phyloP scores from a whole-genome alignment of 306 rosid genomes.

The Sicyos baderoa region DNA sequence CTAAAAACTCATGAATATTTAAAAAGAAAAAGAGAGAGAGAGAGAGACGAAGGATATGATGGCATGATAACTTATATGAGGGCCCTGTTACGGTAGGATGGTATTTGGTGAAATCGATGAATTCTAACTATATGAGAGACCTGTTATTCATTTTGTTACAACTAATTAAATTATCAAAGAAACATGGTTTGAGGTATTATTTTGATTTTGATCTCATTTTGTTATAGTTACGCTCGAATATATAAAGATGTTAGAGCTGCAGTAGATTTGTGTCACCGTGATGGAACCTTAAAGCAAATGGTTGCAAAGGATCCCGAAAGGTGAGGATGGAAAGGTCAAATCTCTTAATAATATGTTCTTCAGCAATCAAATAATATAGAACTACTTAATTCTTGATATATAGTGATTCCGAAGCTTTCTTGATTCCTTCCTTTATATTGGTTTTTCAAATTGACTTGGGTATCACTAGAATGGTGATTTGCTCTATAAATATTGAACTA shows the following conservation, averaged over 20 bases:
- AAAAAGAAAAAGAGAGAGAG: too few relatives aligned
- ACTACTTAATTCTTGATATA: too few relatives aligned
- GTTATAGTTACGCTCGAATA: conserved; percentile 63
- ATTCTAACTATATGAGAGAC: too few relatives aligned
- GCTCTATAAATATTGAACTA: too few relatives aligned
- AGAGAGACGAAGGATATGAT: neutral
- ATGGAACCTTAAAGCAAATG: conserved; percentile 95
- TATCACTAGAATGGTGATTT: too few relatives aligned
- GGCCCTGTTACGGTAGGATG: too few relatives aligned
- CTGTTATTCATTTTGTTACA: neutral
- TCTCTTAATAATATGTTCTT: conserved; percentile 1
- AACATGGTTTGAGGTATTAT: conserved; percentile 1
- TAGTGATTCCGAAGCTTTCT: neutral
- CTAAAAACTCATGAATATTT: neutral
- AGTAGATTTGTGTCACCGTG: conserved; percentile 95
- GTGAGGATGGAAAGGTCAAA: conserved; percentile 33
- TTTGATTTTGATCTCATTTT: neutral
- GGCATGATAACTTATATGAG: too few relatives aligned
- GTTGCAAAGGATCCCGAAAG: conserved; percentile 83
- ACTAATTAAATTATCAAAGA: neutral
- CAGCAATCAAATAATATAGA: neutral
- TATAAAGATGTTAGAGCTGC: conserved; percentile 99
- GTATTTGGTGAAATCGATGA: too few relatives aligned
- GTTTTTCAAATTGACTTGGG: too few relatives aligned
- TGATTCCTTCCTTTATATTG: neutral